Evolutionary conservation across 2,329 filamentous ascomycete species (phyloP), one percentile per base, ranked within the genome.

Genomic region (Fusarium robinianum): DNA sequence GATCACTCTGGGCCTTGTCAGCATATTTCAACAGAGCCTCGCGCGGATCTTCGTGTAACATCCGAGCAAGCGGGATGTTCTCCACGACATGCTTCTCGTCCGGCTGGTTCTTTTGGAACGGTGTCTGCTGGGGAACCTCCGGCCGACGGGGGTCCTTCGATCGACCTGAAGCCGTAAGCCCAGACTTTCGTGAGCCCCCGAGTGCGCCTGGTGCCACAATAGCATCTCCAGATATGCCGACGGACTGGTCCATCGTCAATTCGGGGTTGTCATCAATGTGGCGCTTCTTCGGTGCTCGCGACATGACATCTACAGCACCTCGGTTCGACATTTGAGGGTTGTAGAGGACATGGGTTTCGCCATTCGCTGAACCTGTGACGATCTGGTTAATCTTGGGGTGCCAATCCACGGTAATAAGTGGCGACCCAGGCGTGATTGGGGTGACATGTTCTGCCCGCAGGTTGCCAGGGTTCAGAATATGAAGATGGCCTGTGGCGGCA

Each of bases 311-410:
- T 41, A 90, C 84, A 4, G 91, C 94, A 46, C 94, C 94, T 49
- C 83, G 84, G 9, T 67, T 79, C 15, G 94, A 99, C 57, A 83
- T 84, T n/a, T 76, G 81, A 2, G 94, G 94, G 63, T 88, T 92
- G 73, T 94, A 99, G 33, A 99, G 84, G 27, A 97, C 80, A 62
- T 91, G 92, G 0, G 88, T 90, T 68, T 95, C 88, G 43, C 85
- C 84, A 63, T 96, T 96, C 38, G 90, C 90, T 31, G 92, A 96
- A 46, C 91, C 92, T 7, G 92, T 95, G 53, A 97, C 70, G 61
- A 99, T 96, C 64, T 99, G 94, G 66, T 99, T 97, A 63, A 99
- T 83, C 68, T 90, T 95, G 14, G 87, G 79, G 63, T 99, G 92
- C 94, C 94, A 99, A 51, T 88, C 76, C 17, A 95, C 89, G 3